Conservation (phyloP, 1,284 basidiomycete genomes). For the Chalciporus piperatoides region DNA sequence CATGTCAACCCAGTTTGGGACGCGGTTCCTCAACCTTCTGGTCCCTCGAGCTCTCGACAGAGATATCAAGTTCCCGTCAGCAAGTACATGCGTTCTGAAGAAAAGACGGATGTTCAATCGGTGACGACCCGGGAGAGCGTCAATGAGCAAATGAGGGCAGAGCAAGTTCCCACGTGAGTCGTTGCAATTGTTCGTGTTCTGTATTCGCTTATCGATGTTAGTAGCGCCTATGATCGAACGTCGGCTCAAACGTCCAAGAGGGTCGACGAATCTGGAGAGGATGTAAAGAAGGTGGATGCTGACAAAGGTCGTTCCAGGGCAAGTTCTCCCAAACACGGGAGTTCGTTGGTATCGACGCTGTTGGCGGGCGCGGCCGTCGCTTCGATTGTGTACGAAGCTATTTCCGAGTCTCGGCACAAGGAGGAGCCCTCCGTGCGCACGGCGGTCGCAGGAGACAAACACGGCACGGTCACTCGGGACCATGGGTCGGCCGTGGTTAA, state of each 20-base stretch:
- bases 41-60: background rate
- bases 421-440: background rate
- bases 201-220: slow-evolving; percentile 5
- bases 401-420: slow-evolving; percentile 7
- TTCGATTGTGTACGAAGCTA: slow-evolving; percentile 12
- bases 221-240: background rate
- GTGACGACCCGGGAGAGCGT: background rate
- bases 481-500: background rate
- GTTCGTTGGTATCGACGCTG: slow-evolving; percentile 9
- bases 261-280: background rate
- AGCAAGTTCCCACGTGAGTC: slow-evolving; percentile 8
- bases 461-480: background rate
- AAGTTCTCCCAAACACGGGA: slow-evolving; percentile 5
- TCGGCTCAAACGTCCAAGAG: background rate
- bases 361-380: slow-evolving; percentile 15
- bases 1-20: slow-evolving; percentile 8
- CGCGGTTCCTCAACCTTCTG: background rate
- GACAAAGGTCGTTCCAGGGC: background rate
- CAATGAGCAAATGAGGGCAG: background rate
- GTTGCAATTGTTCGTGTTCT: background rate
- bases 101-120: background rate
- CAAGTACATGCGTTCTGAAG: slow-evolving; percentile 7
- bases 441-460: background rate
- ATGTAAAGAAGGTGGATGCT: background rate
- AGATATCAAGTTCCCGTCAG: slow-evolving; percentile 23